Percentiles rank a stretch among this genome's conserved stretches.
Conservation (phyloP, 2,329 filamentous ascomycete species). For the Penicillium polonicum region DNA sequence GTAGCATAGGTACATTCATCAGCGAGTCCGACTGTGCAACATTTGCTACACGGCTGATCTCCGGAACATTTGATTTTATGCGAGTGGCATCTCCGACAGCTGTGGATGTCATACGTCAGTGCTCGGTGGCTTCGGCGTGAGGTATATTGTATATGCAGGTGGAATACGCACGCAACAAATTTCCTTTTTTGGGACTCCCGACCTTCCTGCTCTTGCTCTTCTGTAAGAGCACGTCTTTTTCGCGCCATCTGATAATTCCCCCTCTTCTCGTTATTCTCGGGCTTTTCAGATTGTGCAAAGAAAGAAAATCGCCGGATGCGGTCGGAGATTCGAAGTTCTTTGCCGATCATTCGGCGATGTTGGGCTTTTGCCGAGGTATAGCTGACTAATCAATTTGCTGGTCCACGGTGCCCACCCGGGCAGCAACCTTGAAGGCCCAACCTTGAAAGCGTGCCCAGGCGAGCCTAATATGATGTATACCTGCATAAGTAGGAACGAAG, state of each 20-base stretch:
- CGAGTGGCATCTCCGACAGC: slow-evolving; percentile 46
- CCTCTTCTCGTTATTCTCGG: neutral
- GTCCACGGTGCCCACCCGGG: too few species aligned
- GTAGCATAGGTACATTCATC: slow-evolving; percentile 43
- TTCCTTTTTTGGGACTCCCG: slow-evolving; percentile 27
- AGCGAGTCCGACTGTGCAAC: slow-evolving; percentile 37
- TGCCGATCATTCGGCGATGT: neutral
- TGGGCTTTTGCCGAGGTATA: neutral
- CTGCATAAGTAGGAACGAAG: neutral
- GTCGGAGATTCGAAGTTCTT: neutral
- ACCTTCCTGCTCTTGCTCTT: slow-evolving; percentile 16
- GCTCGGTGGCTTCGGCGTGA: neutral
- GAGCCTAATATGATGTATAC: neutral
- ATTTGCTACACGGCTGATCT: slow-evolving; percentile 45
- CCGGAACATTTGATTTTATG: slow-evolving; percentile 52
- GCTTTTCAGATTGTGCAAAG: neutral
- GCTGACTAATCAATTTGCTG: slow-evolving; percentile 1
- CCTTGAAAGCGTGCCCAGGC: neutral
- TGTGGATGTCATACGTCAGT: slow-evolving; percentile 11
- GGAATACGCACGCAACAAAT: slow-evolving; percentile 32
- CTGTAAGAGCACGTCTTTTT: slow-evolving; percentile 14
- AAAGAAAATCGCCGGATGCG: neutral
- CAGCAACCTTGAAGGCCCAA: neutral
- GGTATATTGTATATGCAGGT: neutral
- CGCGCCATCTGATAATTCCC: slow-evolving; percentile 15